Percentiles rank a stretch among this genome's conserved stretches.
Conservation (phyloP, 2,329 filamentous ascomycete species). For the Ilyonectria destructans region DNA sequence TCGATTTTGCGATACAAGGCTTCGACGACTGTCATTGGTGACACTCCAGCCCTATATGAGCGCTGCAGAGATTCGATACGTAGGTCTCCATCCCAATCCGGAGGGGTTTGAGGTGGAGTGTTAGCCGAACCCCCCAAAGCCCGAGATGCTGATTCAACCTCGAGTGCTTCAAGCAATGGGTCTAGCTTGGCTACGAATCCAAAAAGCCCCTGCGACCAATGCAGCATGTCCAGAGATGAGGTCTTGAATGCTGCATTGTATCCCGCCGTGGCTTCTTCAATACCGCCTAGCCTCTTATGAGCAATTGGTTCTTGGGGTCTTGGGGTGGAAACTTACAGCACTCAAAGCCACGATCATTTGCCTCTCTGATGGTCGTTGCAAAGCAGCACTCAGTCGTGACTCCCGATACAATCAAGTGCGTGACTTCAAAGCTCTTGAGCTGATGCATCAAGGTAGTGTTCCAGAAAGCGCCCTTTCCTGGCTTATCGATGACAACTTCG, state of each 20-base stretch:
- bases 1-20: slow-evolving; percentile 15
- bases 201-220: slow-evolving; percentile 67
- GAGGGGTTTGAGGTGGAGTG: slow-evolving; percentile 14
- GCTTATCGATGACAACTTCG: slow-evolving; percentile 72
- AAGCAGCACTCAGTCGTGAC: slow-evolving; percentile 73
- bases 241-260: slow-evolving; percentile 22
- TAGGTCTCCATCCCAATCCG: slow-evolving; percentile 19
- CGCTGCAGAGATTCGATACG: slow-evolving; percentile 14
- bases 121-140: neutral
- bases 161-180: slow-evolving; percentile 15
- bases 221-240: slow-evolving; percentile 65
- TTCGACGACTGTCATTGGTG: slow-evolving; percentile 17
- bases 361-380: slow-evolving; percentile 69
- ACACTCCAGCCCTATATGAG: slow-evolving; percentile 18
- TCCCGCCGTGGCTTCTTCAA: slow-evolving; percentile 19
- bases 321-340: slow-evolving; percentile 68
- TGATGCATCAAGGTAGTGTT: slow-evolving; percentile 66
- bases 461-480: slow-evolving; percentile 74
- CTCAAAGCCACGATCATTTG: slow-evolving; percentile 74
- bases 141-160: slow-evolving; percentile 6
- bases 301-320: slow-evolving; percentile 65
- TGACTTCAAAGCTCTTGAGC: slow-evolving; percentile 63
- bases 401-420: slow-evolving; percentile 71
- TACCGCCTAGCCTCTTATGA: slow-evolving; percentile 46
- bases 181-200: slow-evolving; percentile 24